Conservation (phyloP, 306 rosid genomes). For the Sophora flavescens region DNA sequence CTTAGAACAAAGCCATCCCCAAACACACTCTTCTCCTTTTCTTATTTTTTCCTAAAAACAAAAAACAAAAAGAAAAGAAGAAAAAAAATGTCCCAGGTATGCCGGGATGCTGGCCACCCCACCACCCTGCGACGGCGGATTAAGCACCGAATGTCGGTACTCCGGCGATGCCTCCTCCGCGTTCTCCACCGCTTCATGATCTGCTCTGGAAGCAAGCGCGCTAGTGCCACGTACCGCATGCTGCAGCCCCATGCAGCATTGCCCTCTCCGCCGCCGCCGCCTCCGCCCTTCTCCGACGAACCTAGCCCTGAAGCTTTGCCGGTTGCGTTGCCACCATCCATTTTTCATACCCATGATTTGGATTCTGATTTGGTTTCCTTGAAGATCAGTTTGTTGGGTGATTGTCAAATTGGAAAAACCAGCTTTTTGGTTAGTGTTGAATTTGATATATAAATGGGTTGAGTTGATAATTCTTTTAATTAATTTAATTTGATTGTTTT, state of each 20-base stretch:
- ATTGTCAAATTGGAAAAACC: slow-evolving; percentile 86
- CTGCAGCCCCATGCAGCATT: slow-evolving; percentile 48
- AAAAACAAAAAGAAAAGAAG: background rate
- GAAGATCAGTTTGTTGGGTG: slow-evolving; percentile 91
- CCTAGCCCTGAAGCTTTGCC: background rate
- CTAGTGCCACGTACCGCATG: slow-evolving; percentile 55
- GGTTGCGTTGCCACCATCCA: background rate
- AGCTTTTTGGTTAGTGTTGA: slow-evolving; percentile 71
- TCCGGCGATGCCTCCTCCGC: slow-evolving; percentile 69
- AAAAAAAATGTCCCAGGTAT: slow-evolving; percentile 45
- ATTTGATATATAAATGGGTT: background rate
- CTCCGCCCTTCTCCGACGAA: background rate
- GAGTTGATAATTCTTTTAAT: background rate
- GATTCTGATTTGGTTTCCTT: slow-evolving; percentile 83
- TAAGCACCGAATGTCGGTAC: slow-evolving; percentile 56
- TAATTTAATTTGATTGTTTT: background rate
- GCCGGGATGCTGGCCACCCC: slow-evolving; percentile 35
- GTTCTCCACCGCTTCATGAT: slow-evolving; percentile 56
- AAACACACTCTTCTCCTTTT: background rate
- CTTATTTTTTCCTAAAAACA: background rate
- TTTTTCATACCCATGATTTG: slow-evolving; percentile 47
- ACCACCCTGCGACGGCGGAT: slow-evolving; percentile 49
- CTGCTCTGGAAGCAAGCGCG: slow-evolving; percentile 64
- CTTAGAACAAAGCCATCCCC: slow-evolving; percentile 40
- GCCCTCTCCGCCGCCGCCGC: slow-evolving; percentile 33